phyloP scores from a whole-genome alignment of 208 protist species.

The Angomonas desouzai region DNA sequence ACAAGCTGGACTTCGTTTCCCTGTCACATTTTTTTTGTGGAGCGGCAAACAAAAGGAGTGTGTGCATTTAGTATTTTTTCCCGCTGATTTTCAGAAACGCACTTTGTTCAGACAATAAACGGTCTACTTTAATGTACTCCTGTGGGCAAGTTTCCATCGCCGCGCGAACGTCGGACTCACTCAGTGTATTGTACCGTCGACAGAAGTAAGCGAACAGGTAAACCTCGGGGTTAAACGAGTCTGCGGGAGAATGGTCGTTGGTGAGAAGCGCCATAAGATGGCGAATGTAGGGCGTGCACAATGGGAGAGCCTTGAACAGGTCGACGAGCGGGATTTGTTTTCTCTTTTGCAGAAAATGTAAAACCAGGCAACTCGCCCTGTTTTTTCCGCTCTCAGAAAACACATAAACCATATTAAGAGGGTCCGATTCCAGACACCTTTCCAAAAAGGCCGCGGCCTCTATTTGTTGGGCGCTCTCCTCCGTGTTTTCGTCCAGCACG shows the following conservation, averaged over 20 bases:
- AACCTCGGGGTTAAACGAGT: constrained; percentile 15
- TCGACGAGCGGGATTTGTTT: constrained; percentile 20
- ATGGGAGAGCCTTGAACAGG: constrained; percentile 18
- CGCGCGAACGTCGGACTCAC: constrained; percentile 13
- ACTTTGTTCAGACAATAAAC: constrained; percentile 21
- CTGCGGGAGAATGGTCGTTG: constrained; percentile 13
- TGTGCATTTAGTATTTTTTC: background rate
- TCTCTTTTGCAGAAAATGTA: constrained; percentile 20
- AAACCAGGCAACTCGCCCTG: constrained; percentile 22
- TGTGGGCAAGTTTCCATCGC: constrained; percentile 22
- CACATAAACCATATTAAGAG: constrained; percentile 21
- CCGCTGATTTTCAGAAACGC: constrained; percentile 8
- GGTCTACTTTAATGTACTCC: constrained; percentile 21
- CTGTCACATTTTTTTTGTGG: background rate
- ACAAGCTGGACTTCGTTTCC: too few relatives aligned
- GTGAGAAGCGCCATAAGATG: constrained; percentile 20
- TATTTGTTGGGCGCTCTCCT: background rate
- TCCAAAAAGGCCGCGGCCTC: constrained; percentile 9
- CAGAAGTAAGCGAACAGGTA: constrained; percentile 25
- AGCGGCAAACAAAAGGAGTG: background rate
- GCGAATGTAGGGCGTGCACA: constrained; percentile 22
- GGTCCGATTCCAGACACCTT: constrained; percentile 9
- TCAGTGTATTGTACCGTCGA: constrained; percentile 19
- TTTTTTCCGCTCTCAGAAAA: constrained; percentile 29
- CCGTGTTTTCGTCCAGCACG: background rate